These are phyloP conservation scores for Rhizopus stolonifer DNA, from an alignment of 371 early-diverging fungal species.

Conservation along the genomic window DNA sequence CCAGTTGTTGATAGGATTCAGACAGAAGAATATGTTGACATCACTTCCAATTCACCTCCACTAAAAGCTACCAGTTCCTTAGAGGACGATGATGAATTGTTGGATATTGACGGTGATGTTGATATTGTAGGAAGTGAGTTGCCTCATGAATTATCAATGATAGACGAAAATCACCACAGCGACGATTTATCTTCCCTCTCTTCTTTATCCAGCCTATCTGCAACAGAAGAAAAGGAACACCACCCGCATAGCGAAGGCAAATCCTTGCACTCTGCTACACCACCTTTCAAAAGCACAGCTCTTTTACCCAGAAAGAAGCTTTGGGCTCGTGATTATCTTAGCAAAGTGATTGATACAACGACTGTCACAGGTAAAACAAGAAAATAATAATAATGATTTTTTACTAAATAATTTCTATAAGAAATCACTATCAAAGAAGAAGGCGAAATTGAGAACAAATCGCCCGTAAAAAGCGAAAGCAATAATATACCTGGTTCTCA, in stretches of 20 bases:
- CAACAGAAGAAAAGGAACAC: conserved; percentile 11
- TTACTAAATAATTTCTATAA: too few species aligned
- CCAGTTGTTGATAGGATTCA: conserved; percentile 5
- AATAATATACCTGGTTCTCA: background rate
- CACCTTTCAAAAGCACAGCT: background rate
- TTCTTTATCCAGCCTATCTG: conserved; percentile 23
- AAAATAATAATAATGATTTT: background rate
- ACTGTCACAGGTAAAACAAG: background rate
- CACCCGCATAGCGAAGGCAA: background rate
- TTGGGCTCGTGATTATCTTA: conserved; percentile 25
- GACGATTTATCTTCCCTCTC: conserved; percentile 25
- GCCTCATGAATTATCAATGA: background rate
- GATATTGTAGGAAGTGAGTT: conserved; percentile 22
- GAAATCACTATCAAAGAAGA: background rate
- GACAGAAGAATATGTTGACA: conserved; percentile 26
- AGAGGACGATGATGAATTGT: conserved; percentile 21
- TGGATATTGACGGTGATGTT: conserved; percentile 27
- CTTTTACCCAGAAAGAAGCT: conserved; percentile 25
- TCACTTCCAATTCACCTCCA: conserved; percentile 21
- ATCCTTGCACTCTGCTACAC: background rate
- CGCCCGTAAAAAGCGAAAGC: background rate
- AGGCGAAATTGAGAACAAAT: background rate
- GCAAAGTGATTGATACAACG: background rate
- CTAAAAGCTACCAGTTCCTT: background rate
- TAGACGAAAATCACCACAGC: conserved; percentile 5